These are phyloP conservation scores for Mortierella polycephala DNA, from an alignment of 371 early-diverging fungal genomes.

Conservation along the genomic window DNA sequence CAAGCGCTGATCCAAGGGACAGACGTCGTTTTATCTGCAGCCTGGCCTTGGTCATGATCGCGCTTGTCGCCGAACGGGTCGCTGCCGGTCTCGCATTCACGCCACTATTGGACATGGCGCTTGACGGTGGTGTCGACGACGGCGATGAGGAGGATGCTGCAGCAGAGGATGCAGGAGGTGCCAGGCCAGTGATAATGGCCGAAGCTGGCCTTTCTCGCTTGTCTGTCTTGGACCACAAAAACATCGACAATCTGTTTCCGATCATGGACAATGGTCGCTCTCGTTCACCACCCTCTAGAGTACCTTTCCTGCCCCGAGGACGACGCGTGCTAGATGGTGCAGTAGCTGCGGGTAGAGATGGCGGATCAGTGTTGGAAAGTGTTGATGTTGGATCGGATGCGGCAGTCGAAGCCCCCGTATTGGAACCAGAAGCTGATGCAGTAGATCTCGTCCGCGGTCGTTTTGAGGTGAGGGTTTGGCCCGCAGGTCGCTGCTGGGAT, in stretches of 20 bases:
- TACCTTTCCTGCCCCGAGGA: conserved; percentile 7
- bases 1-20: conserved; percentile 18
- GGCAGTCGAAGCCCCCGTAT: not conserved
- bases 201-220: conserved; percentile 10
- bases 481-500: not conserved
- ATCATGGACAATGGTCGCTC: conserved; percentile 15
- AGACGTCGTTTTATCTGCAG: conserved; percentile 14
- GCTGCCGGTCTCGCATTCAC: not conserved
- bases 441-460: not conserved
- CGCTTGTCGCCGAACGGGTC: conserved; percentile 6
- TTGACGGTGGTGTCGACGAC: not conserved
- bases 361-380: not conserved
- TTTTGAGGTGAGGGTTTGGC: not conserved
- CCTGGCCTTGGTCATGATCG: conserved; percentile 8
- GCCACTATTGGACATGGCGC: not conserved
- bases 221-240: conserved; percentile 18
- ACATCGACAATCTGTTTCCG: conserved; percentile 25
- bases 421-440: not conserved
- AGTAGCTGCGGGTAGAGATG: not conserved
- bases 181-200: not conserved
- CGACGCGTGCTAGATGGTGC: not conserved
- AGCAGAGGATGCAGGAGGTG: not conserved
- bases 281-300: conserved; percentile 14
- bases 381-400: not conserved
- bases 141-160: not conserved